These are phyloP conservation scores for Hordeum vulgare DNA, from an alignment of 176 grass and related monocot genomes.

Conservation along the genomic window DNA sequence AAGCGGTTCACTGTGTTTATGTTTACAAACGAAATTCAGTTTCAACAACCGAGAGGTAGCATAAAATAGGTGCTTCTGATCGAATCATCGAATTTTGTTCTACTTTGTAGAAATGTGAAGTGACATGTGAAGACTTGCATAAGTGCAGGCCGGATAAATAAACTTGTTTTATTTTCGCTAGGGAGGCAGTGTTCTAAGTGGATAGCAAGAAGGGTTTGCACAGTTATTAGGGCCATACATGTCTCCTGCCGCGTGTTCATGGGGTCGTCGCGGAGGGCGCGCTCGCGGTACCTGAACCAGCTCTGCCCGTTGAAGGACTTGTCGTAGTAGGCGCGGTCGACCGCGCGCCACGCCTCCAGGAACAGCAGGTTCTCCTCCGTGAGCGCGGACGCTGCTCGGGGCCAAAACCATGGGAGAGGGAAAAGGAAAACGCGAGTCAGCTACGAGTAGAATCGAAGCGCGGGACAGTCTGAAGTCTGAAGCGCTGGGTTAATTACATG, in stretches of 20 bases:
- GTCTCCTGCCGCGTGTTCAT: conserved; percentile 95
- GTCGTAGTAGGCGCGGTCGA: conserved; percentile 88
- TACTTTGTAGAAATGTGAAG: neutral
- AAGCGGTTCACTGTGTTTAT: too few relatives aligned
- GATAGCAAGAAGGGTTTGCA: neutral
- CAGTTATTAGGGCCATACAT: conserved; percentile 33
- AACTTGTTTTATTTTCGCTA: neutral
- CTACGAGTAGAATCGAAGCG: neutral
- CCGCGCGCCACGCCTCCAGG: conserved; percentile 88
- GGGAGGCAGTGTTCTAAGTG: neutral
- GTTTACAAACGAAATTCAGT: neutral
- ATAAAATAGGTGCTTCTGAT: neutral
- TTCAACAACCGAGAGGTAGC: neutral
- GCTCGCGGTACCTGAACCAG: conserved; percentile 93
- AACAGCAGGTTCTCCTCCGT: conserved; percentile 96
- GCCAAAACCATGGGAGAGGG: neutral
- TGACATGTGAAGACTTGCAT: neutral
- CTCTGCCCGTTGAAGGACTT: conserved; percentile 96
- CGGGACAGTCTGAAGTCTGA: neutral
- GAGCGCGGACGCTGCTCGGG: conserved; percentile 47
- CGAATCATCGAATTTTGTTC: neutral
- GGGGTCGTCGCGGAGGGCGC: conserved; percentile 67
- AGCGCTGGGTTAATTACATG: neutral
- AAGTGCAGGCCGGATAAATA: neutral
- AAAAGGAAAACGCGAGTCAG: neutral